Evolutionary conservation across 257 asterid species (phyloP), one percentile per base, ranked within the genome.

Genomic region (Catharanthus roseus): DNA sequence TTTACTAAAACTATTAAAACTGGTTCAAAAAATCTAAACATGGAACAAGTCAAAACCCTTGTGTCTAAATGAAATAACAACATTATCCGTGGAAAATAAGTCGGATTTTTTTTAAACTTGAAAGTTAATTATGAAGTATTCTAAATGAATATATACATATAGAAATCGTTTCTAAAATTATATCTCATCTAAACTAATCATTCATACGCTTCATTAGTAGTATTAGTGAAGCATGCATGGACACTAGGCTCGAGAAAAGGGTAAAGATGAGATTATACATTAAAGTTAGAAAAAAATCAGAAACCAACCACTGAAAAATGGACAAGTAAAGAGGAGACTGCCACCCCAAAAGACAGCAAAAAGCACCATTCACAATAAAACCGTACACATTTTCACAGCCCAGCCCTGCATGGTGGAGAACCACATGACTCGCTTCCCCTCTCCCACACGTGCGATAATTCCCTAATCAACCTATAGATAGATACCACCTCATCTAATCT

Each of bases 381-480:
- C 79, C 86, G 84, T 80, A 80, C 85, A 34, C 33, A 5, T 18
- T 38, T 83, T 62, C 56, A 58, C 77, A 36, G 44, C 8, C 42
- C 42, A 38, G 42, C 42, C 69, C 69, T 74, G 64, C 68, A 57
- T 68, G 71, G 74, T 77, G 83, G 77, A 68, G 72, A 72, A 31
- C 68, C 87, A 81, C 86, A 76, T 85, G 90, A 58, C 70, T n/a
- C n/a, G n/a, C n/a, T n/a, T n/a, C n/a, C n/a, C 65, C 7, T 69
- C 67, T 75, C 36, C 10, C 44, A 80, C 83, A 77, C 76, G 77
- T 84, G 81, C 74, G 67, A 45, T 24, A 28, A 39, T 16, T 24
- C 21, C 34, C 18, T 2, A 44, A 47, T 66, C 13, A 66, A 31
- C 65, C 18, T 15, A 29, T 33, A 18, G 39, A 56, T 61, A 11